These are phyloP conservation scores for Vinca minor DNA, from an alignment of 257 asterid species.

Conservation along the genomic window DNA sequence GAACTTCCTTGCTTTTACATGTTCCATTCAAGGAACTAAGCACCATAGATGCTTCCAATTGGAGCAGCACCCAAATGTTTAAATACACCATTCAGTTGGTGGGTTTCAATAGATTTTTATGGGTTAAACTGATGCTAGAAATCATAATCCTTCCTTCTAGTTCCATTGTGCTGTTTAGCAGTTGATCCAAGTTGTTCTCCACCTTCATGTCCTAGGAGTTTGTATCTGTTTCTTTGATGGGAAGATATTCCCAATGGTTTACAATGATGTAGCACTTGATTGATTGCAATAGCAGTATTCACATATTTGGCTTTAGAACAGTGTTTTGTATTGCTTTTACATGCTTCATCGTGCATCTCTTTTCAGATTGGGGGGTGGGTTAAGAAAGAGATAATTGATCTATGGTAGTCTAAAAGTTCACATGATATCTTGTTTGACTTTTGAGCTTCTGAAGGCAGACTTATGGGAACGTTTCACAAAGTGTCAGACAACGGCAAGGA, in stretches of 20 bases:
- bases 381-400: background rate
- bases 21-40: background rate
- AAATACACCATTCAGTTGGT: background rate
- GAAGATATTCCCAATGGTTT: background rate
- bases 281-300: background rate
- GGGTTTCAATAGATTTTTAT: background rate
- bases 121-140: background rate
- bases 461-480: conserved; percentile 23
- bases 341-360: conserved; percentile 1
- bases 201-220: background rate
- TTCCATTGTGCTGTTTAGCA: too few species aligned
- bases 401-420: background rate
- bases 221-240: background rate
- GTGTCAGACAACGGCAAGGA: conserved; percentile 24
- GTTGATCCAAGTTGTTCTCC: background rate
- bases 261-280: background rate
- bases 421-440: conserved; percentile 6
- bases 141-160: background rate
- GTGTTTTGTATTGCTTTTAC: background rate
- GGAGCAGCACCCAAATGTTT: background rate
- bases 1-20: too few species aligned
- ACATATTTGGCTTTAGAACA: background rate
- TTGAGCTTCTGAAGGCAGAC: conserved; percentile 26
- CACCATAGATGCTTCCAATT: background rate
- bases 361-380: background rate